Base-by-base conservation (phyloP, 2,329 filamentous ascomycete species). In the Elsinoe perseae region DNA sequence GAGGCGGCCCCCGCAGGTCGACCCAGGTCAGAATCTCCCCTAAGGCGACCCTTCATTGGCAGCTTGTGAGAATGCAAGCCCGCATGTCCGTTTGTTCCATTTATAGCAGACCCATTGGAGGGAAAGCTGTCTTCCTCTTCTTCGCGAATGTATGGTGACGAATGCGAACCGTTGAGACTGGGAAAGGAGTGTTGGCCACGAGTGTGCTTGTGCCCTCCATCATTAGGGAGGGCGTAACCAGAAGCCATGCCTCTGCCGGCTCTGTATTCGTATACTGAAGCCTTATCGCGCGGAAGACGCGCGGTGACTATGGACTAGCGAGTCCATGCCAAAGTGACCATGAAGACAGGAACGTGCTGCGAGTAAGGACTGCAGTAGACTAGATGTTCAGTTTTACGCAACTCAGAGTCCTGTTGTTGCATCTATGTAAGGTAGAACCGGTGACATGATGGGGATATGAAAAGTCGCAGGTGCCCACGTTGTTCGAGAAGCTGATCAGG, bases 1-100 rank as follows among this genome's bases (percentile, higher is more conserved):
- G 38, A 14, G 21, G 20, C 14, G n/a, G 27, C n/a, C 20, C 25
- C 28, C 5, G 61, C 58, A 18, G 71, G 68, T 54, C 71, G 67
- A 20, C 73, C 72, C 57, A 76, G 63, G 60, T 77, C 73, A 14
- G 73, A 74, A 50, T 76, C 72, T 52, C 74, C 73, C 65, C 73
- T 65, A 54, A 71, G 61, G 53, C 74, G 66, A 54, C 67, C 67
- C 61, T 66, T 68, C 64, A 67, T 67, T 46, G 65, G 61, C 54
- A 59, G 56, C 36, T 64, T 67, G 9, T 38, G 53, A 14, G 53
- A 56, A 28, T 44, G 52, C 18, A 54, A 34, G 8, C 8, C 36
- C 27, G 38, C 21, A 32, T 54, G 34, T n/a, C 52, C 34, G 43
- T 54, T 43, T 16, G 36, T n/a, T 10, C 16, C 5, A 16, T 18